phyloP scores from a whole-genome alignment of 495 filamentous ascomycete species.

The Mytilinidion resinicola region DNA sequence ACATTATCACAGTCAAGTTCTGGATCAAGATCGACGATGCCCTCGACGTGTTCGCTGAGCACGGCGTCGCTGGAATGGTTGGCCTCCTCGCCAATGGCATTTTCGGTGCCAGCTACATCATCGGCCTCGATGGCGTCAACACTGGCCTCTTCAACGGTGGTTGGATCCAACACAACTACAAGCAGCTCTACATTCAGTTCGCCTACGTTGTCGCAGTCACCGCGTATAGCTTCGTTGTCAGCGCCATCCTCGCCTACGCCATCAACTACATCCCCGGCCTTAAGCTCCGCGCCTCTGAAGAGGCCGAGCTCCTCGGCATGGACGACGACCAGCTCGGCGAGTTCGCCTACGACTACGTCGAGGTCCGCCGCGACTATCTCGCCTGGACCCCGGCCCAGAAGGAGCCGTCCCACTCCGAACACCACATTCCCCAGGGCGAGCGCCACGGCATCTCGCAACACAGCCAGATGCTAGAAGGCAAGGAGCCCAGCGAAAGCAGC shows the following conservation, averaged over 20 bases:
- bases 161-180: constrained; percentile 82
- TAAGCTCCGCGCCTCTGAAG: constrained; percentile 82
- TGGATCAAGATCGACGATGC: constrained; percentile 91
- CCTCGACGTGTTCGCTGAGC: constrained; percentile 97
- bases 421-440: constrained; percentile 59
- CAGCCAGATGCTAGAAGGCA: constrained; percentile 63
- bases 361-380: constrained; percentile 93
- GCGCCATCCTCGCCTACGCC: constrained; percentile 69
- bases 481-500: constrained; percentile 47
- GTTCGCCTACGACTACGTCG: constrained; percentile 99
- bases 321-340: constrained; percentile 98
- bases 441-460: constrained; percentile 80
- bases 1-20: constrained; percentile 71
- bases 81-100: constrained; percentile 89
- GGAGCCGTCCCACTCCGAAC: constrained; percentile 51
- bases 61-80: constrained; percentile 89
- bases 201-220: constrained; percentile 75
- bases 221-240: constrained; percentile 78
- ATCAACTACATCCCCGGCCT: constrained; percentile 88
- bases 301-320: constrained; percentile 98
- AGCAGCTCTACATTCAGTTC: constrained; percentile 85
- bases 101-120: constrained; percentile 82
- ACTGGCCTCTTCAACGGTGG: constrained; percentile 65
- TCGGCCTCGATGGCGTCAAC: constrained; percentile 91
- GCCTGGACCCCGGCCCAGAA: constrained; percentile 88